A percentile compares a stretch with the other conserved stretches of the same genome.
phyloP scores from a whole-genome alignment of 768 basidiomycete species.

The Hypholoma sublateritium region DNA sequence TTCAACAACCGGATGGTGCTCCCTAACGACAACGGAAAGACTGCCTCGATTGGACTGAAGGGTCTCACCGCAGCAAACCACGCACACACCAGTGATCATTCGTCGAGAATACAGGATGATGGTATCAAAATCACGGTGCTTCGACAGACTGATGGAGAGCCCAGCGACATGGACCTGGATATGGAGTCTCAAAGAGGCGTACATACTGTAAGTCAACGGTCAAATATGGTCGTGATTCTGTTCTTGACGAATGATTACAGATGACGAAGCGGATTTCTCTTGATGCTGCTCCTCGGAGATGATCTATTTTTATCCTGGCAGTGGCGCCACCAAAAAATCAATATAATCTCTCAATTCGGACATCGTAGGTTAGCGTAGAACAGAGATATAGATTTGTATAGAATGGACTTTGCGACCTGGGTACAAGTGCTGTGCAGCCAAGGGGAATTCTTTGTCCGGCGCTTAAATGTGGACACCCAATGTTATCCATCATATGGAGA shows the following conservation, averaged over 20 bases:
- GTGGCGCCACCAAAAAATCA: too few species aligned
- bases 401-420: too few species aligned
- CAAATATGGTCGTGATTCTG: background rate
- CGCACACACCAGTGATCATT: slow-evolving; percentile 2
- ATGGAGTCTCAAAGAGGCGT: background rate
- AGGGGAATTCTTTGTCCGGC: too few species aligned
- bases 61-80: background rate
- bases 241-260: background rate
- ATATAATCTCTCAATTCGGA: too few species aligned
- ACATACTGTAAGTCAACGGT: background rate
- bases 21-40: background rate
- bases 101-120: background rate
- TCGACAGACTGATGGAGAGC: slow-evolving; percentile 1
- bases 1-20: slow-evolving; percentile 5
- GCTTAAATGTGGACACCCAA: too few species aligned
- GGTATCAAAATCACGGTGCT: slow-evolving; percentile 6
- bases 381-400: too few species aligned
- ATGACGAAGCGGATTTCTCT: background rate
- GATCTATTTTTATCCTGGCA: background rate
- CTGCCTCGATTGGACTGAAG: background rate
- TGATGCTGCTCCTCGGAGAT: background rate
- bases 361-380: too few species aligned
- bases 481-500: too few species aligned
- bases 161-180: background rate
- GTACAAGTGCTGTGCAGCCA: too few species aligned